phyloP scores from a whole-genome alignment of 345 rosid species.

The Eucalyptus cloeziana region DNA sequence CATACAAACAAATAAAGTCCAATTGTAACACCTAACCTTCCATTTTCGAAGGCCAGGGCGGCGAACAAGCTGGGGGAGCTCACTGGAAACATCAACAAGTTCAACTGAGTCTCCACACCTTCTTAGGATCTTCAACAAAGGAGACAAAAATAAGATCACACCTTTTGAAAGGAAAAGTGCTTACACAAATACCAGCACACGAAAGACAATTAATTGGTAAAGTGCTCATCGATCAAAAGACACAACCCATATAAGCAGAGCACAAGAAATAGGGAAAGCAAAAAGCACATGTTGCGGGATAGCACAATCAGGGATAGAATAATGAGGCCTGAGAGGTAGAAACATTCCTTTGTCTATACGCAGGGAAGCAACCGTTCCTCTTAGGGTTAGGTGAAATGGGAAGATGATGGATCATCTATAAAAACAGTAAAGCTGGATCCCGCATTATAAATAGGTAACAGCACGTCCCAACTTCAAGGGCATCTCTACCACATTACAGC shows the following conservation, averaged over 20 bases:
- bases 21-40: slow-evolving; percentile 48
- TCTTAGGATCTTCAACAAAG: slow-evolving; percentile 43
- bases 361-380: neutral
- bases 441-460: neutral
- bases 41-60: slow-evolving; percentile 80
- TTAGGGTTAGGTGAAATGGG: neutral
- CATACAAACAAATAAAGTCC: neutral
- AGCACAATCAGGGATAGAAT: neutral
- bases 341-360: neutral
- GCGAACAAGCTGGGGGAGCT: slow-evolving; percentile 72
- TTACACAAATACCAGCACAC: neutral
- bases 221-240: neutral
- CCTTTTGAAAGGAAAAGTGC: neutral
- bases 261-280: neutral
- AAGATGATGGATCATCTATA: neutral
- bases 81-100: slow-evolving; percentile 69
- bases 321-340: neutral
- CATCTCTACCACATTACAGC: neutral
- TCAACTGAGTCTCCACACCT: slow-evolving; percentile 74
- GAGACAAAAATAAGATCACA: neutral
- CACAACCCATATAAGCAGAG: neutral
- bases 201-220: neutral
- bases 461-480: neutral
- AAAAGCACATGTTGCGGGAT: neutral
- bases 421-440: neutral